Evolutionary conservation across 129 eudicot species (phyloP).

Genomic region (Saussurea involucrata): DNA sequence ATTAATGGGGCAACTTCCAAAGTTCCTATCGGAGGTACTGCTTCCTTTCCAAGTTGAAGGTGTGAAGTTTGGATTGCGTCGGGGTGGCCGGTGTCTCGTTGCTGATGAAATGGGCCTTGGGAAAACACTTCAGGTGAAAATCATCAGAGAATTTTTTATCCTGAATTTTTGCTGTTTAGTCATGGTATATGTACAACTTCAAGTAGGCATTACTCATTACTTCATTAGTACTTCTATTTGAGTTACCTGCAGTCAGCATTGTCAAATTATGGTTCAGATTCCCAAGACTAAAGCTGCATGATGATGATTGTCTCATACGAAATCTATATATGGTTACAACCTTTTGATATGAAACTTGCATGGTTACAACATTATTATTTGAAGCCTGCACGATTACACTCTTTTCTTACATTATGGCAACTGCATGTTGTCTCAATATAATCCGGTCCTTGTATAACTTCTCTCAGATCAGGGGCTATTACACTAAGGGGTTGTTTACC

Average conservation of each 20-base stretch:
- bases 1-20: constrained; percentile 56
- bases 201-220: neutral
- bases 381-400: neutral
- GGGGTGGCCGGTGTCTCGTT: constrained; percentile 98
- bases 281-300: neutral
- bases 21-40: constrained; percentile 46
- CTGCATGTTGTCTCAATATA: neutral
- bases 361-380: neutral
- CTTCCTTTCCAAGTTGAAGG: constrained; percentile 94
- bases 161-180: neutral
- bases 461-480: neutral
- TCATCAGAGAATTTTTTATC: neutral
- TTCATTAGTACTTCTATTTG: neutral
- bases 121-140: constrained; percentile 85
- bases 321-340: neutral
- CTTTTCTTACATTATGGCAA: neutral
- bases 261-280: neutral
- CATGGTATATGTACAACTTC: neutral
- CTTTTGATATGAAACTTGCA: neutral
- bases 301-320: neutral
- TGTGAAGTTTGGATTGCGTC: constrained; percentile 69
- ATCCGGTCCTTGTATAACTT: neutral
- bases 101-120: constrained; percentile 99
- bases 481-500: too few relatives aligned
- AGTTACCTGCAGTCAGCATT: neutral